Percentiles rank a stretch among this genome's conserved stretches.
Evolutionary conservation across 208 protist species (phyloP).

Genomic region (Porcisia hertigi): DNA sequence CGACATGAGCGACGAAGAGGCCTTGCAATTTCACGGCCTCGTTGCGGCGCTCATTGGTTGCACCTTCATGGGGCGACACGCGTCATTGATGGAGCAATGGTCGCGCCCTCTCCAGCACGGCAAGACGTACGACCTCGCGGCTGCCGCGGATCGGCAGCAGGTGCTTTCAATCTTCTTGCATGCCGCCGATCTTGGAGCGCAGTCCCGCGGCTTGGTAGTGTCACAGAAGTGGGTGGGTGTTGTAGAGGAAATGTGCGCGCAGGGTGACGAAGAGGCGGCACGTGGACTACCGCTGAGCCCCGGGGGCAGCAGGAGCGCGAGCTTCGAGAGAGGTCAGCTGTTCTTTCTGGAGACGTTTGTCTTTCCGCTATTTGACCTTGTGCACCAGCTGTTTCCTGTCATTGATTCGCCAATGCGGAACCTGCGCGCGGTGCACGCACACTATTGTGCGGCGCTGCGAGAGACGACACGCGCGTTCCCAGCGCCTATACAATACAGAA

Average conservation of each 20-base stretch:
- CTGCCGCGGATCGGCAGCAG: conserved; percentile 47
- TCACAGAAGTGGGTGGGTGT: conserved; percentile 74
- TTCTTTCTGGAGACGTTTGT: conserved; percentile 79
- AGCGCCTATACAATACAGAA: conserved; percentile 16
- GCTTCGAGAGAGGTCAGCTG: conserved; percentile 51
- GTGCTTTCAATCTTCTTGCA: conserved; percentile 70
- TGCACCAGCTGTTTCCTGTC: conserved; percentile 64
- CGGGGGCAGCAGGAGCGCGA: conserved; percentile 36
- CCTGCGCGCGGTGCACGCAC: conserved; percentile 44
- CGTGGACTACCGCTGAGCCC: conserved; percentile 50
- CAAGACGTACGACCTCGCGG: conserved; percentile 36
- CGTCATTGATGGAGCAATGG: conserved; percentile 33
- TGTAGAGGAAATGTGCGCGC: conserved; percentile 74
- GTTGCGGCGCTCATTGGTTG: conserved; percentile 47
- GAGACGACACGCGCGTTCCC: conserved; percentile 26
- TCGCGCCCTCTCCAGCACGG: conserved; percentile 18
- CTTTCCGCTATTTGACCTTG: conserved; percentile 65
- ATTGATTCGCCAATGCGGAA: conserved; percentile 51
- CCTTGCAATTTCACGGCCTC: conserved; percentile 63
- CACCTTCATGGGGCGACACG: conserved; percentile 77
- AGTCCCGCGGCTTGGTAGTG: conserved; percentile 53
- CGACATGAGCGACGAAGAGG: conserved; percentile 45
- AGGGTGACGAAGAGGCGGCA: conserved; percentile 69
- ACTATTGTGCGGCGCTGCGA: conserved; percentile 37
- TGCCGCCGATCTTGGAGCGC: conserved; percentile 79